Conservation (phyloP, 495 filamentous ascomycete species). For the Aspergillus coremiiformis region DNA sequence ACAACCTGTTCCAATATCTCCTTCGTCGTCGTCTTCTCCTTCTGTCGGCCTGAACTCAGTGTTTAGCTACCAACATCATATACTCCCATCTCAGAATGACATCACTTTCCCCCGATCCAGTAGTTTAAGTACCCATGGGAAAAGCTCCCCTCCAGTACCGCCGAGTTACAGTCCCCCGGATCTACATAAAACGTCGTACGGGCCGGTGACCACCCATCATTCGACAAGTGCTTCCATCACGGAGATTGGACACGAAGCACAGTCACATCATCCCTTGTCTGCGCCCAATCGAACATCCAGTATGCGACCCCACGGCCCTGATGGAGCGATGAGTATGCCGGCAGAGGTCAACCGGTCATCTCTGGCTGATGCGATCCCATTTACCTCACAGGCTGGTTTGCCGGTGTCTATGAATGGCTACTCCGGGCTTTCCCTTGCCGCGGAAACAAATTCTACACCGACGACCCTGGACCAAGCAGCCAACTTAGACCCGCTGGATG, state of each 20-base stretch:
- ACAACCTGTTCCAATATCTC: not conserved
- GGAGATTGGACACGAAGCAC: conserved; percentile 10
- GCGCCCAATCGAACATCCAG: not conserved
- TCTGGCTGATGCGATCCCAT: conserved; percentile 15
- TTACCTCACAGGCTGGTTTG: conserved; percentile 16
- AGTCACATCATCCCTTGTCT: conserved; percentile 7
- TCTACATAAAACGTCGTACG: conserved; percentile 9
- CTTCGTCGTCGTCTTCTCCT: conserved; percentile 11
- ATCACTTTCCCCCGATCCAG: conserved; percentile 8
- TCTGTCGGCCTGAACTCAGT: conserved; percentile 9
- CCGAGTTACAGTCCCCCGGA: conserved; percentile 14
- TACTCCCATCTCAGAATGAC: conserved; percentile 13
- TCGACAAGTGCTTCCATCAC: conserved; percentile 12
- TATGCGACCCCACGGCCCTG: conserved; percentile 8
- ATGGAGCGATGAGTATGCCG: conserved; percentile 13
- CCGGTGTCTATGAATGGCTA: conserved; percentile 24
- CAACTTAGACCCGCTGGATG: conserved; percentile 19
- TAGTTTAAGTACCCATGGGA: conserved; percentile 11
- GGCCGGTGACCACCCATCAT: conserved; percentile 1
- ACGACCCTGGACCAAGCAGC: conserved; percentile 10
- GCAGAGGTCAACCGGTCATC: conserved; percentile 21
- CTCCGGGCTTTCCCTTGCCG: conserved; percentile 21
- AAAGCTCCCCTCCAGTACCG: conserved; percentile 12
- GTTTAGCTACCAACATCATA: conserved; percentile 18
- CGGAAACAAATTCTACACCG: conserved; percentile 12